Conservation (phyloP, 2,329 filamentous ascomycete genomes). For the Talaromyces sp. region DNA sequence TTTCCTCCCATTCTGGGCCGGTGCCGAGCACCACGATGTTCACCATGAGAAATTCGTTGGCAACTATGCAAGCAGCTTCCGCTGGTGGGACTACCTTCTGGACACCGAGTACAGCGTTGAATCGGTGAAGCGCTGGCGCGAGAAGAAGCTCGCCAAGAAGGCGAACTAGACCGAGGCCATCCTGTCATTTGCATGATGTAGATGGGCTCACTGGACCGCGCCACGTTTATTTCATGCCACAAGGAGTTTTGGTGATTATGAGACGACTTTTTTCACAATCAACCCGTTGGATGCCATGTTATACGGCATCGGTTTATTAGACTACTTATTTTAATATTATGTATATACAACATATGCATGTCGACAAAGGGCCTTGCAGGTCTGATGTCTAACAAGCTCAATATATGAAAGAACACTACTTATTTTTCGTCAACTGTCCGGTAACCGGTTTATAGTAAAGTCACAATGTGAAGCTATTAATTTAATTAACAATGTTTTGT, state of each 20-base stretch:
- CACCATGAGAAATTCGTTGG: constrained; percentile 99
- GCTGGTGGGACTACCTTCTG: constrained; percentile 95
- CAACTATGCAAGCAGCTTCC: constrained; percentile 96
- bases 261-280: background rate
- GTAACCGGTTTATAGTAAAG: too few species aligned
- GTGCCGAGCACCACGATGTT: constrained; percentile 90
- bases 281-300: background rate
- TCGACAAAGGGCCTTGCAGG: background rate
- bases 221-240: background rate
- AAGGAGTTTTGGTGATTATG: background rate
- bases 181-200: background rate
- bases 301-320: background rate
- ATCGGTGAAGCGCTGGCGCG: constrained; percentile 76
- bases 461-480: background rate
- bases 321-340: background rate
- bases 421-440: background rate
- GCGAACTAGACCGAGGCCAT: background rate
- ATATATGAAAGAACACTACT: background rate
- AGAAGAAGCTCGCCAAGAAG: constrained; percentile 39
- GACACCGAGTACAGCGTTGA: constrained; percentile 92
- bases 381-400: background rate
- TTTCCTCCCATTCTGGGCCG: constrained; percentile 96
- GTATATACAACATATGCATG: background rate
- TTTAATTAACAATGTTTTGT: background rate
- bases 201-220: background rate